Base-by-base conservation (phyloP, 768 basidiomycete species). In the Auricularia cornea region DNA sequence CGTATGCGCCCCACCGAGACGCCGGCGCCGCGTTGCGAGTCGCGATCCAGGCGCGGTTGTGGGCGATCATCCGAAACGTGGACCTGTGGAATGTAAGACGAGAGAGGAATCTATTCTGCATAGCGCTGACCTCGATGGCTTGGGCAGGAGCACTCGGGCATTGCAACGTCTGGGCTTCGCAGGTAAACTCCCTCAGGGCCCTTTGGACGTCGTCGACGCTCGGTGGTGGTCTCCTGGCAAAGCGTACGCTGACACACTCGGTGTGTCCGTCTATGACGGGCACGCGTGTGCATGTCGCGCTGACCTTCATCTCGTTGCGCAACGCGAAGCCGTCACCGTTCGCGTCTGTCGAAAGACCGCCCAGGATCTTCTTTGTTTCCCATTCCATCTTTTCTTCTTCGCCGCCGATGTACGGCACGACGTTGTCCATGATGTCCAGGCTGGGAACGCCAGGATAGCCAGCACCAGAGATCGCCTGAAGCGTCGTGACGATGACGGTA, bases 341-440 rank as follows among this genome's bases (percentile, higher is more conserved):
- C 3, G 62, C 56, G 59, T 80, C 79, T 29, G 83, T 78, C 2
- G 78, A 69, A 63, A 98, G 69, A 2, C 88, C 93, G 28, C 97
- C 96, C 26, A 99, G 85, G 70, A 99, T 99, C 79, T 98, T 99
- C 69, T 90, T 83, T 5, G 92, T 89, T 78, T 99, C 97, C 97
- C 97, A 99, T 73, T 99, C 96, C 67, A 98, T 94, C 74, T 98
- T 99, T 67, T 81, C 80, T 72, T 98, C 97, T 70, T 94, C 91
- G 59, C 95, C 93, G 20, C 83, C 76, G 73, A 99, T 98, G 75
- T 91, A 87, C 3, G 97, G 97, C 1, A 99, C 88, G 72, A 99
- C 81, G 78, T 98, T 98, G 78, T 98, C 97, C 67, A 97, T 69
- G 73, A 98, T 92, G 75, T 98, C 97, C 63, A 99, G 80, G 51